Evolutionary conservation across 2,329 filamentous ascomycete genomes (phyloP), one percentile per base, ranked within the genome.

Genomic region (Cladosporium sp.): DNA sequence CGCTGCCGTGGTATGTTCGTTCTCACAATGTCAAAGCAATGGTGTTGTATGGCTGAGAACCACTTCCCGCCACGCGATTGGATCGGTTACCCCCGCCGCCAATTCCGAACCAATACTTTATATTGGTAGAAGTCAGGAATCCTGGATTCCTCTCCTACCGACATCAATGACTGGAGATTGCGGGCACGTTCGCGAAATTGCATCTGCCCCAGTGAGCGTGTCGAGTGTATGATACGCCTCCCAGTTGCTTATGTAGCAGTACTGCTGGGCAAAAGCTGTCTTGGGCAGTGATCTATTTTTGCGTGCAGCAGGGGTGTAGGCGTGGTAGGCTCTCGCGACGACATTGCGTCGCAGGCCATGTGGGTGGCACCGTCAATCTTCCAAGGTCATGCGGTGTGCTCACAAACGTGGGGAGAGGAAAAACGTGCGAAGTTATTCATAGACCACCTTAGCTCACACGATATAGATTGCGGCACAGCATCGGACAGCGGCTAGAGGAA

Each of bases 391-490:
- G 18, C 3, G 14, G 40, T 44, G 21, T n/a, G 5, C 21, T 46
- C n/a, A 46, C n/a, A 21, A n/a, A 21, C n/a, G 40, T 21, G 40
- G n/a, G n/a, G 23, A 26, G 23, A 26, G n/a, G 21, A 23, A 3
- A 7, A 21, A 2, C 7, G 21, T 4, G 7, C 14, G 6, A 14
- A 55, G 16, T n/a, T 55, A 55, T 55, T 55, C 29, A 55, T 55
- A 55, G 52, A 12, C 18, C 23, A 5, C 23, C 35, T 10, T 28
- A 52, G 29, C 33, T 57, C 11, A 23, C 31, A 33, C 55, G 21
- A 28, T 26, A 35, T 28, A 40, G 7, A 57, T 57, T 57, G 55
- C 55, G 55, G 55, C 55, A 57, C 55, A 57, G 55, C 55, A 57
- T 16, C 7, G 7, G 12, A 16, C 12, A 33, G 55, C 55, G 55